Evolutionary conservation across 2,329 filamentous ascomycete genomes (phyloP), one percentile per base, ranked within the genome.

Genomic region (Byssoonygena ceratinophila): DNA sequence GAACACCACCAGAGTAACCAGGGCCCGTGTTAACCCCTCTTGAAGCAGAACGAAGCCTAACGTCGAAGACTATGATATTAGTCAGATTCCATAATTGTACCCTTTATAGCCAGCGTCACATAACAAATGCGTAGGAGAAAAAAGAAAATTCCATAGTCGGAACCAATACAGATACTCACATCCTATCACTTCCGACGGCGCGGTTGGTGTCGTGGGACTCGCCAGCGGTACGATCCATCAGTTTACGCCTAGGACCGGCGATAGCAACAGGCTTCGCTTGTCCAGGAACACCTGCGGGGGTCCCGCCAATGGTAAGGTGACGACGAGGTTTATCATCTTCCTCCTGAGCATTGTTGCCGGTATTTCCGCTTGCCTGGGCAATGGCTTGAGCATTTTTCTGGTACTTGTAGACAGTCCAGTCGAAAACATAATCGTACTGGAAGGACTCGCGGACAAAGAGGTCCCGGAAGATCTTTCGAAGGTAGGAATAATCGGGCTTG

Each of bases 391-490:
- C 90, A 64, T 96, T 97, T 84, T 96, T 96, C 81, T 96, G 90
- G 79, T 97, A 96, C 78, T 97, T 97, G 82, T 96, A 97, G 65
- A 97, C 92, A 55, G 92, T 98, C 92, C 92, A 98, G 76, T 98
- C 92, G 66, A 98, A 98, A 63, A 98, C 92, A 64, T 98, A 97
- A 74, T 98, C 92, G 72, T 98, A 97, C 76, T 98, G 92, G 83
- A 97, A 98, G 53, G 91, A 92, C 73, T 97, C 92, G 58, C 92
- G 89, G 61, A 98, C 92, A 67, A 98, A 98, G 55, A 98, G 83
- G 69, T 98, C 92, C 58, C 92, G 90, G 87, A 98, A 98, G 75
- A 98, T 97, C 84, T 97, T 97, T 74, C 92, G 88, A 54, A 98
- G 86, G 75, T 98, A 98, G 60, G 89, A 96, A 78, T 98, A 98